Evolutionary conservation across 345 rosid genomes (phyloP).

Genomic region (Lumnitzera racemosa): DNA sequence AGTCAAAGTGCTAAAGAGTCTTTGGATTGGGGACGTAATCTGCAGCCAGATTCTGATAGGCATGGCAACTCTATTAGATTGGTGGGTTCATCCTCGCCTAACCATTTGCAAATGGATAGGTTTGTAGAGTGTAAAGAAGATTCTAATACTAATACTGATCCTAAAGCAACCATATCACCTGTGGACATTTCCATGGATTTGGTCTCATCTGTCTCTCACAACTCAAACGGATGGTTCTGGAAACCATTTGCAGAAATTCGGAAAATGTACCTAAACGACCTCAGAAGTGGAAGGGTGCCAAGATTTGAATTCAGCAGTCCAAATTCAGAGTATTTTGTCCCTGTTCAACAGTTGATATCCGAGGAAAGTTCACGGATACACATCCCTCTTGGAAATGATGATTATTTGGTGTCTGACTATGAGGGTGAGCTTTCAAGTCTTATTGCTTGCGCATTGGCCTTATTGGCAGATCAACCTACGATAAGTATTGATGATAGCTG

Average conservation of each 20-base stretch:
- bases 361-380: slow-evolving; percentile 80
- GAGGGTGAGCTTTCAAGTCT: slow-evolving; percentile 91
- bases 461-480: slow-evolving; percentile 32
- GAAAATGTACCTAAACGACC: slow-evolving; percentile 39
- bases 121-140: slow-evolving; percentile 22
- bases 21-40: not conserved
- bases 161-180: slow-evolving; percentile 5
- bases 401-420: slow-evolving; percentile 61
- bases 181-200: slow-evolving; percentile 27
- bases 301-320: slow-evolving; percentile 39
- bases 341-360: slow-evolving; percentile 42
- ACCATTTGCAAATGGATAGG: slow-evolving; percentile 23
- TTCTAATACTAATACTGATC: slow-evolving; percentile 11
- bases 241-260: slow-evolving; percentile 64
- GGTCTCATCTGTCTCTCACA: slow-evolving; percentile 31
- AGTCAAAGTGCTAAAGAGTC: slow-evolving; percentile 13
- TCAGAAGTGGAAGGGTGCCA: slow-evolving; percentile 51
- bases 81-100: slow-evolving; percentile 13
- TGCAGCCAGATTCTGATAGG: too few relatives aligned
- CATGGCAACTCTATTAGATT: not conserved
- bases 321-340: slow-evolving; percentile 32
- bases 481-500: slow-evolving; percentile 22
- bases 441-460: slow-evolving; percentile 80
- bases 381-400: slow-evolving; percentile 46
- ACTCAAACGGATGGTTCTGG: slow-evolving; percentile 74